A percentile compares a stretch with the other conserved stretches of the same genome.
phyloP scores from a whole-genome alignment of 805 yeast genomes.

The Schizosaccharomyces japonicus region DNA sequence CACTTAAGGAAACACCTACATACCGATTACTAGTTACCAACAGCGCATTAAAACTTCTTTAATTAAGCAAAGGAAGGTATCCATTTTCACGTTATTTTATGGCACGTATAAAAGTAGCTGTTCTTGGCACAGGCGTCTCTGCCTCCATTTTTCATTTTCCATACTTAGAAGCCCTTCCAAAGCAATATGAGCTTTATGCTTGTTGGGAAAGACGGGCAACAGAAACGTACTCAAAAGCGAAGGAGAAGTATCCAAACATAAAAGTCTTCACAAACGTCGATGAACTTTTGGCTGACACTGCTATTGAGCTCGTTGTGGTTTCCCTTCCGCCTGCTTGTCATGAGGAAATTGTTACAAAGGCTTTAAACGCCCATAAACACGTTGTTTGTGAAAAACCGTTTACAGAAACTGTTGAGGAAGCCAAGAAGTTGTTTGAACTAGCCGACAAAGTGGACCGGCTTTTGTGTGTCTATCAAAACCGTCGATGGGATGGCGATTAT shows the following conservation, averaged over 20 bases:
- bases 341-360: conserved; percentile 20
- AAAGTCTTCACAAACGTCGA: background rate
- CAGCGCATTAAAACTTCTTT: too few species aligned
- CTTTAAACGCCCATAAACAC: conserved; percentile 23
- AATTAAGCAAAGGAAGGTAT: too few species aligned
- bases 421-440: conserved; percentile 19
- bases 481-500: background rate
- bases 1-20: too few species aligned
- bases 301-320: background rate
- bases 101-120: too few species aligned
- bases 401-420: conserved; percentile 24
- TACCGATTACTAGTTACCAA: too few species aligned
- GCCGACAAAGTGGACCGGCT: conserved; percentile 24
- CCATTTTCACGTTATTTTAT: too few species aligned
- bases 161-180: background rate
- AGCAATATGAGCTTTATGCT: background rate
- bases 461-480: conserved; percentile 11
- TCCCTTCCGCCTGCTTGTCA: conserved; percentile 25
- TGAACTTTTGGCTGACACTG: background rate
- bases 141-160: background rate
- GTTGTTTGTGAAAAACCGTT: conserved; percentile 32
- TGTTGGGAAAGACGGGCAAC: background rate
- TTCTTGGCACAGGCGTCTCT: background rate
- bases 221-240: background rate
- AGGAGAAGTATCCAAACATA: background rate